Conservation (phyloP, 164 flowering plant genomes). For the Magnolia kwangsiensis region DNA sequence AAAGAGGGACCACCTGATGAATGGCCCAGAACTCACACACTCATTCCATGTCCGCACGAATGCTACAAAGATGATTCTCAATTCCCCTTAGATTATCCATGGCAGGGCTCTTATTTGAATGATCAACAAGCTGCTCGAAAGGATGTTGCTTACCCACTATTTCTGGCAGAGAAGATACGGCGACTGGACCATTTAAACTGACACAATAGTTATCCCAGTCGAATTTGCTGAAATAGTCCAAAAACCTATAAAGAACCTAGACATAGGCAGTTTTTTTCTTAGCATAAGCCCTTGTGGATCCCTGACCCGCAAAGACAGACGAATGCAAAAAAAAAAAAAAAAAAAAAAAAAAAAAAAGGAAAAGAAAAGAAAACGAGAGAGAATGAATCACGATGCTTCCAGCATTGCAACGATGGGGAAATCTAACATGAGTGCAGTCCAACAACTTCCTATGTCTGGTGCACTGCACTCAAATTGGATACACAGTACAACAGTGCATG, state of each 20-base stretch:
- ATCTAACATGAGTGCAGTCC: neutral
- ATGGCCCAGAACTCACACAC: neutral
- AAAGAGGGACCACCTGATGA: neutral
- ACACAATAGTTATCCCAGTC: constrained; percentile 87
- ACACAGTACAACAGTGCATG: neutral
- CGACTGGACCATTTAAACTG: constrained; percentile 77
- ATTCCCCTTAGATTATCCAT: neutral
- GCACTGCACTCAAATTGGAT: neutral
- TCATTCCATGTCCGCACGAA: neutral
- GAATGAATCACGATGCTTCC: too few species aligned
- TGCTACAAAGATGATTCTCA: neutral
- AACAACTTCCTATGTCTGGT: neutral
- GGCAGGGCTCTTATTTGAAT: neutral
- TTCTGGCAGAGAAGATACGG: constrained; percentile 64
- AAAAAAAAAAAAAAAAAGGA: too few species aligned
- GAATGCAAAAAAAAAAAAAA: too few species aligned
- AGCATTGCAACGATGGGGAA: too few species aligned
- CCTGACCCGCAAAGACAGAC: neutral
- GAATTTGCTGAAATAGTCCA: constrained; percentile 91
- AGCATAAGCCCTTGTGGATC: neutral
- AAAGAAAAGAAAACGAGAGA: too few species aligned
- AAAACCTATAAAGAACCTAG: constrained; percentile 81
- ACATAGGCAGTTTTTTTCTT: neutral
- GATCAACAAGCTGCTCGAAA: neutral
- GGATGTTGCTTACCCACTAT: constrained; percentile 51